A percentile compares a stretch with the other conserved stretches of the same genome.
Evolutionary conservation across 345 rosid species (phyloP).

Genomic region (Salix udensis): DNA sequence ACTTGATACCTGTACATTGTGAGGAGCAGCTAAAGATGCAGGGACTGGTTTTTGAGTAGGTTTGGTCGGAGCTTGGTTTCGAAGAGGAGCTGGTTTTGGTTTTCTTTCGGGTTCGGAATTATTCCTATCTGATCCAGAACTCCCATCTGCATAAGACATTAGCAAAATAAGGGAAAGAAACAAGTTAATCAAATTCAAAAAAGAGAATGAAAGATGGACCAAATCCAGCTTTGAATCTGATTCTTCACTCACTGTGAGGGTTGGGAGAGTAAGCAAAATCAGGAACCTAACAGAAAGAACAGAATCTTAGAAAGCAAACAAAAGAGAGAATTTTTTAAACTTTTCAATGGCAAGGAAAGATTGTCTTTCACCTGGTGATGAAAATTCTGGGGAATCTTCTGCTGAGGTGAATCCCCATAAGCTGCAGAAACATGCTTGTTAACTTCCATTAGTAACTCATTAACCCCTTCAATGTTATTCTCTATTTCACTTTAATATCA

Average conservation of each 20-base stretch:
- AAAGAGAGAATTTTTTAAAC: constrained; percentile 8
- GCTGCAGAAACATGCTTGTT: constrained; percentile 33
- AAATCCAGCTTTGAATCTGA: constrained; percentile 36
- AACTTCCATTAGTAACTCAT: constrained; percentile 6
- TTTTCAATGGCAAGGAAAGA: constrained; percentile 20
- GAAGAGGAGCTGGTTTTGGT: constrained; percentile 42
- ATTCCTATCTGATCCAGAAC: constrained; percentile 68
- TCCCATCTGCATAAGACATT: constrained; percentile 49
- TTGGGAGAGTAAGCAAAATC: constrained; percentile 64
- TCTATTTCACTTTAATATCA: constrained; percentile 6
- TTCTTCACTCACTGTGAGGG: constrained; percentile 62
- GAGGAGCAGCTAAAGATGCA: constrained; percentile 46
- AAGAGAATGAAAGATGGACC: constrained; percentile 9
- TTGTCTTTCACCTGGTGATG: constrained; percentile 67
- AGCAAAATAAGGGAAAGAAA: constrained; percentile 2
- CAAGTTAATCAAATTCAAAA: not conserved
- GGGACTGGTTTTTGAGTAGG: constrained; percentile 37
- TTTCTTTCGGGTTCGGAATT: constrained; percentile 68
- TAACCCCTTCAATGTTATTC: constrained; percentile 8
- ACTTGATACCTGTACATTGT: constrained; percentile 44
- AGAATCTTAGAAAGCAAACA: constrained; percentile 42
- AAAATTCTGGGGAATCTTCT: constrained; percentile 57
- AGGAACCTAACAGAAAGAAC: constrained; percentile 49
- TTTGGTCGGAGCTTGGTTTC: constrained; percentile 52
- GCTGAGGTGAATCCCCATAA: constrained; percentile 89